Evolutionary conservation across 208 protist genomes (phyloP).

Genomic region (Leishmania aethiopica): DNA sequence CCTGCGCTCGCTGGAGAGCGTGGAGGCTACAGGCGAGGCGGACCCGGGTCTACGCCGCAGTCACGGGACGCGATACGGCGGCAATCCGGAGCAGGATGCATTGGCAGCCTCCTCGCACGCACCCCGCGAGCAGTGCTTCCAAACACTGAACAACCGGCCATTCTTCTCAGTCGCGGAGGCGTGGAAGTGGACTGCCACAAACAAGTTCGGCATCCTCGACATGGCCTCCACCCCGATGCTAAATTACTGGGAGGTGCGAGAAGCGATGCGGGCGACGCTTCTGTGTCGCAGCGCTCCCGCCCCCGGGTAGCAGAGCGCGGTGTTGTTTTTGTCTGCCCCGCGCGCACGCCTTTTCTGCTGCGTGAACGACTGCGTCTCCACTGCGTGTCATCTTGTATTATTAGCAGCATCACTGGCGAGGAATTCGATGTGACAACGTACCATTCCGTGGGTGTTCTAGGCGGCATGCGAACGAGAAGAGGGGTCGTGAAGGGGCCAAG

Average conservation of each 20-base stretch:
- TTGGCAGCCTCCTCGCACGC: neutral
- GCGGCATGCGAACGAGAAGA: neutral
- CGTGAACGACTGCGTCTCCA: neutral
- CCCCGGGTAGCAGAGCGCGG: conserved; percentile 37
- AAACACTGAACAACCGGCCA: conserved; percentile 33
- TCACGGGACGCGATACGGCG: neutral
- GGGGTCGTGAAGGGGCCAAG: neutral
- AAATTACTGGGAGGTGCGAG: conserved; percentile 72
- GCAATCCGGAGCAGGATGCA: conserved; percentile 3
- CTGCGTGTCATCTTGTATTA: neutral
- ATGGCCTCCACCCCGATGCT: conserved; percentile 28
- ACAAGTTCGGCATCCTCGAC: conserved; percentile 31
- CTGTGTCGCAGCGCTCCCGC: conserved; percentile 64
- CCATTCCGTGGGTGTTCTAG: neutral
- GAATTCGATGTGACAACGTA: too few species aligned
- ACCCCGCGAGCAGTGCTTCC: conserved; percentile 2
- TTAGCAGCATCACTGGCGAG: neutral
- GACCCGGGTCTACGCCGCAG: neutral
- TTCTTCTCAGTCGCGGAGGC: conserved; percentile 19
- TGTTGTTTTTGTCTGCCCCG: neutral
- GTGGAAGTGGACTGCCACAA: conserved; percentile 21
- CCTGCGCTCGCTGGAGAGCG: conserved; percentile 8
- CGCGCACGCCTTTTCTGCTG: neutral
- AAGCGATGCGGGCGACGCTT: conserved; percentile 66
- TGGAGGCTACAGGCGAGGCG: neutral